Conservation (phyloP, 441 rosid species). For the Corymbia citriodora region DNA sequence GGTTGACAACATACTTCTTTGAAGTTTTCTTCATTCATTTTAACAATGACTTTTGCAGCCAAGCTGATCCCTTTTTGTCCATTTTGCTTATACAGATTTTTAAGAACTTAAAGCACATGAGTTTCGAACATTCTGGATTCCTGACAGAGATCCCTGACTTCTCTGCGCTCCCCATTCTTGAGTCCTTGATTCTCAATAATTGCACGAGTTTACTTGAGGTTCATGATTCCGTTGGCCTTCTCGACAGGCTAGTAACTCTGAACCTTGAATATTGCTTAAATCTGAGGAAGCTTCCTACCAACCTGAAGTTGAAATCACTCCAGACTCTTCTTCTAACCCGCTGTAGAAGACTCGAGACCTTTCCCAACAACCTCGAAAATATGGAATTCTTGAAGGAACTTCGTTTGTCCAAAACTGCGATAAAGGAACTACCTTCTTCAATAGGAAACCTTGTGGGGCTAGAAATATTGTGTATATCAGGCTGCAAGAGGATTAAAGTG, state of each 20-base stretch:
- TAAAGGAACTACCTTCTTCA: constrained; percentile 8
- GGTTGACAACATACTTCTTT: neutral
- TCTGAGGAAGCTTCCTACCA: constrained; percentile 22
- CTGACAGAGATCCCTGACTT: constrained; percentile 14
- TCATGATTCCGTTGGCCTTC: constrained; percentile 23
- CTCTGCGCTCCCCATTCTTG: constrained; percentile 10
- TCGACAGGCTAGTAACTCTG: constrained; percentile 21
- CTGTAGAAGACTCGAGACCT: constrained; percentile 11
- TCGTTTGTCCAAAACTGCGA: constrained; percentile 1
- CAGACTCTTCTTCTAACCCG: constrained; percentile 7
- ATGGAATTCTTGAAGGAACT: constrained; percentile 16
- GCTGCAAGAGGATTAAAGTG: neutral
- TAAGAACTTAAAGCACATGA: constrained; percentile 9
- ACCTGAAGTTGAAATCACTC: constrained; percentile 13
- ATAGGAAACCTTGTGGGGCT: neutral
- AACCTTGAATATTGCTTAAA: constrained; percentile 25
- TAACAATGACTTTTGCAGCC: neutral
- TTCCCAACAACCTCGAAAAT: constrained; percentile 5
- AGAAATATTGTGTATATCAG: neutral
- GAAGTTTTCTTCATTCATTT: neutral
- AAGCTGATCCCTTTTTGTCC: neutral
- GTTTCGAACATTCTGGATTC: neutral
- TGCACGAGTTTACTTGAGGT: constrained; percentile 26
- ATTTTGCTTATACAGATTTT: neutral
- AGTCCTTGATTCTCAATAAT: constrained; percentile 9